phyloP scores from a whole-genome alignment of 176 grass and related monocot genomes.

The Juncus inflexus region DNA sequence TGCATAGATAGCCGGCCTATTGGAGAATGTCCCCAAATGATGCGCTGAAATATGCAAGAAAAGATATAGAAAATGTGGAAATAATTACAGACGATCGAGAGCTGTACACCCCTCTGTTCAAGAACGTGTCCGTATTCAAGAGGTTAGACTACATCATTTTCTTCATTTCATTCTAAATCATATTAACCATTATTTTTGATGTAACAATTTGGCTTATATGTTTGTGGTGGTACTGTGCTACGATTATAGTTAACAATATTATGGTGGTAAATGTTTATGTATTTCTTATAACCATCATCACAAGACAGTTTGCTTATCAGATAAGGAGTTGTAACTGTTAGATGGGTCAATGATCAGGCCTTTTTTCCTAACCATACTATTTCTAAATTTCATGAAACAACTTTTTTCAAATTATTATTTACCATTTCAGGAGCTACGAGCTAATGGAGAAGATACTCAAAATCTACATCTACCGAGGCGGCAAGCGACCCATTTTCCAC shows the following conservation, averaged over 20 bases:
- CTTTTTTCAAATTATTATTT: background rate
- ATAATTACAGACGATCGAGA: slow-evolving; percentile 44
- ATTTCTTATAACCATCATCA: no score
- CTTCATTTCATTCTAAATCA: background rate
- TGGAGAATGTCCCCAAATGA: slow-evolving; percentile 72
- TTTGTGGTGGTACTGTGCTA: no score
- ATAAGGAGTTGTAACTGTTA: no score
- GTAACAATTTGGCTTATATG: no score
- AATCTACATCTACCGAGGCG: slow-evolving; percentile 67
- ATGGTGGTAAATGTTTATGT: no score
- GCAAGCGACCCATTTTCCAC: slow-evolving; percentile 76
- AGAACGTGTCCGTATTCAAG: slow-evolving; percentile 76
- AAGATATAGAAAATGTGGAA: slow-evolving; percentile 46
- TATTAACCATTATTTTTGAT: no score
- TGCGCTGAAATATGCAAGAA: slow-evolving; percentile 58
- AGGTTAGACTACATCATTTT: slow-evolving; percentile 32
- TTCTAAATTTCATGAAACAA: background rate
- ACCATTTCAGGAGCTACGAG: slow-evolving; percentile 64
- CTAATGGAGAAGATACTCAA: slow-evolving; percentile 86
- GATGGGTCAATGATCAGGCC: no score
- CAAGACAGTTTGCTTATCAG: no score
- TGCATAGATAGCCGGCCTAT: slow-evolving; percentile 48
- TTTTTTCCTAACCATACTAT: no score
- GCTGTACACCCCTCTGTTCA: slow-evolving; percentile 73
- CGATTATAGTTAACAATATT: no score